Percentiles rank a stretch among this genome's conserved stretches.
phyloP scores from a whole-genome alignment of 148 eudicot genomes.

The Spergularia marina region DNA sequence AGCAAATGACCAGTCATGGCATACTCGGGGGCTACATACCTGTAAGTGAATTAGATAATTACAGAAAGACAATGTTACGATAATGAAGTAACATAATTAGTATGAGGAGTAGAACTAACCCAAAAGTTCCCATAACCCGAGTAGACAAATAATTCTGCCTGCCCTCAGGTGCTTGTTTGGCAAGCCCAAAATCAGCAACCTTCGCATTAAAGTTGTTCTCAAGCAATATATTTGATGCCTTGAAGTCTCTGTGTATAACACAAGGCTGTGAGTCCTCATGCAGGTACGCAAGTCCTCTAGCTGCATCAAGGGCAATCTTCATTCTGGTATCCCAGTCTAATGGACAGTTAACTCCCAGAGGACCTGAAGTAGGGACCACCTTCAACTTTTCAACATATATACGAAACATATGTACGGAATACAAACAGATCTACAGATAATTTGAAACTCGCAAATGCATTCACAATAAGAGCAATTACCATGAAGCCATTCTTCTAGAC shows the following conservation, averaged over 20 bases:
- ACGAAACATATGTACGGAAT: background rate
- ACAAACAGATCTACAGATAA: background rate
- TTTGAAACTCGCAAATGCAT: conserved; percentile 1
- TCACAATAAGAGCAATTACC: conserved; percentile 43
- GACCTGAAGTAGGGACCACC: conserved; percentile 44
- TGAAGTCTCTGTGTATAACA: conserved; percentile 95
- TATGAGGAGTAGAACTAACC: conserved; percentile 49
- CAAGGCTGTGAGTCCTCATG: conserved; percentile 97
- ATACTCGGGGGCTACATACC: conserved; percentile 98
- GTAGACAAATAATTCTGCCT: conserved; percentile 74
- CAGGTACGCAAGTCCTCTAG: conserved; percentile 94
- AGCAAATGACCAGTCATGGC: conserved; percentile 98
- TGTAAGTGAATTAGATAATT: conserved; percentile 29
- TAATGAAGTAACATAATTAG: background rate
- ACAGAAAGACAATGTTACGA: conserved; percentile 15
- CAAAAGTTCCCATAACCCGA: conserved; percentile 97
- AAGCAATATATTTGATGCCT: conserved; percentile 88
- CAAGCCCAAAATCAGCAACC: conserved; percentile 98
- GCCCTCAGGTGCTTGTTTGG: conserved; percentile 96
- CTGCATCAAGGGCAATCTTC: conserved; percentile 98
- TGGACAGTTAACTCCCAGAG: conserved; percentile 81
- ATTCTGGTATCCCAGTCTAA: conserved; percentile 93
- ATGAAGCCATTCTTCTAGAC: conserved; percentile 94
- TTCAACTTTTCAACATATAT: background rate
- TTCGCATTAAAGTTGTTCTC: conserved; percentile 87